These are phyloP conservation scores for Mucuna pruriens DNA, from an alignment of 306 rosid genomes.

Conservation along the genomic window DNA sequence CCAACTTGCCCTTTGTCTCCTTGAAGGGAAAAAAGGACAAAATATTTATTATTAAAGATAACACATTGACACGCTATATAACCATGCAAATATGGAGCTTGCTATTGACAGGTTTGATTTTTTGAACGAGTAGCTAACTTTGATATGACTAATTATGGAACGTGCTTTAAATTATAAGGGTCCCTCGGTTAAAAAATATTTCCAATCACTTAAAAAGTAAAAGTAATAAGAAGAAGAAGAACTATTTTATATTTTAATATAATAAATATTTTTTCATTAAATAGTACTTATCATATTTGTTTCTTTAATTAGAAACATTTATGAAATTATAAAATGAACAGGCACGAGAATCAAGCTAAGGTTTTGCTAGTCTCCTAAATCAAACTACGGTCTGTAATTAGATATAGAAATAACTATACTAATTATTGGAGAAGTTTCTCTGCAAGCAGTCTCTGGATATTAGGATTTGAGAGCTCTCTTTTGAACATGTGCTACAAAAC, in stretches of 20 bases:
- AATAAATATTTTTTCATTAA: background rate
- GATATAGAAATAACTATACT: too few relatives aligned
- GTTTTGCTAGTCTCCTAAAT: too few relatives aligned
- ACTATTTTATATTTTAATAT: background rate
- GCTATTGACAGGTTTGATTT: background rate
- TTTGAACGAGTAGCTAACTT: background rate
- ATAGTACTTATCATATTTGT: too few relatives aligned
- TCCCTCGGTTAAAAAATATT: background rate
- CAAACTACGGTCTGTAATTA: too few relatives aligned
- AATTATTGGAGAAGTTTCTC: slow-evolving; percentile 34
- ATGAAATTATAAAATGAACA: too few relatives aligned
- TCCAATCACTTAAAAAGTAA: background rate
- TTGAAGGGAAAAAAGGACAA: background rate
- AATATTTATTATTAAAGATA: slow-evolving; percentile 8
- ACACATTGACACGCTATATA: background rate
- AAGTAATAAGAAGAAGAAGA: too few relatives aligned
- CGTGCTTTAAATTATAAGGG: background rate
- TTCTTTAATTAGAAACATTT: too few relatives aligned
- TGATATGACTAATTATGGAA: background rate
- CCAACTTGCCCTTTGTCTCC: slow-evolving; percentile 24
- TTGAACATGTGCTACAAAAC: slow-evolving; percentile 27
- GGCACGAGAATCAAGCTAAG: too few relatives aligned
- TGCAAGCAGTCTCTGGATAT: background rate
- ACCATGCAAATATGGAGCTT: background rate
- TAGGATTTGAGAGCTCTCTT: slow-evolving; percentile 7